These are phyloP conservation scores for Neonectria magnoliae DNA, from an alignment of 2,329 filamentous ascomycete species.

Conservation along the genomic window DNA sequence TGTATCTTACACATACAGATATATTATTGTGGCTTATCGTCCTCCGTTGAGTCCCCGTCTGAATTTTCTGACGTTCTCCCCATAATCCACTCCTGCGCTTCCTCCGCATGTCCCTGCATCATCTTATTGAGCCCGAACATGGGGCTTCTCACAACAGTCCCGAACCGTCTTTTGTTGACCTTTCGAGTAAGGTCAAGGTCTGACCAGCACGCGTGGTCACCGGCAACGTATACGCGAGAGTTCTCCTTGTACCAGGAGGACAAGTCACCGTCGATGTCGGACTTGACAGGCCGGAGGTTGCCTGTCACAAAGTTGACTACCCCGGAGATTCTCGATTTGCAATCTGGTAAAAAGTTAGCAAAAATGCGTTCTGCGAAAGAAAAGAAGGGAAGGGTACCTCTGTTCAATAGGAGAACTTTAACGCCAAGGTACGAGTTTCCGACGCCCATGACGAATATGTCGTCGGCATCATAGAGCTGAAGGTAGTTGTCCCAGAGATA, in stretches of 20 bases:
- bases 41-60: conserved; percentile 60
- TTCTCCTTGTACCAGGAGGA: conserved; percentile 86
- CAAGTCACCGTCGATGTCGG: conserved; percentile 77
- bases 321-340: conserved; percentile 74
- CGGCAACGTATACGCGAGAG: conserved; percentile 81
- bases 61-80: conserved; percentile 48
- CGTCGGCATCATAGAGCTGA: conserved; percentile 75
- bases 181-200: conserved; percentile 69
- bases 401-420: conserved; percentile 80
- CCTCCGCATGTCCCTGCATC: conserved; percentile 64
- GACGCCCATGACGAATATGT: conserved; percentile 87
- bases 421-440: conserved; percentile 90
- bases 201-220: conserved; percentile 79
- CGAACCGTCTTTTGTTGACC: conserved; percentile 69
- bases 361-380: neutral
- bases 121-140: conserved; percentile 62
- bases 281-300: conserved; percentile 79
- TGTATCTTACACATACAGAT: neutral
- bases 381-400: conserved; percentile 62
- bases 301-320: conserved; percentile 86
- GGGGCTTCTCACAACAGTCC: conserved; percentile 64
- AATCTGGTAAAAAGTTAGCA: conserved; percentile 54
- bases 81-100: conserved; percentile 63
- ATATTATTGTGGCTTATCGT: conserved; percentile 51
- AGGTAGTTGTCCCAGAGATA: conserved; percentile 99